A percentile compares a stretch with the other conserved stretches of the same genome.
phyloP scores from a whole-genome alignment of 352 stramenopile genomes.

The Thraustotheca clavata region DNA sequence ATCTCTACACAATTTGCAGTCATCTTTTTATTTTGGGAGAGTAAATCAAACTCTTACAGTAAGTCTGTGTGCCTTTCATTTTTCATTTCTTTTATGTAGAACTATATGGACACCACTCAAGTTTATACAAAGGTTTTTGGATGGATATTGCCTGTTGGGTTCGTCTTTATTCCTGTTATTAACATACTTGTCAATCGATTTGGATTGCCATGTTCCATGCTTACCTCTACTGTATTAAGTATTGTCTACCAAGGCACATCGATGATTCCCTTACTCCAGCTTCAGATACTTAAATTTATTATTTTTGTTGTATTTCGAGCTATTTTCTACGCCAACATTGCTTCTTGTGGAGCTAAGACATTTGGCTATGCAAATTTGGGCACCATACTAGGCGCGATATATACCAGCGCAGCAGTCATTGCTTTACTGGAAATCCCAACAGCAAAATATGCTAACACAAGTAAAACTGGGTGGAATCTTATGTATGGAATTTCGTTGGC shows the following conservation, averaged over 20 bases:
- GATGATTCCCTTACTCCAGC: constrained; percentile 9
- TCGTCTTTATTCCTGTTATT: constrained; percentile 19
- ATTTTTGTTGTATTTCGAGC: constrained; percentile 18
- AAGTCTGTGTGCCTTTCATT: neutral
- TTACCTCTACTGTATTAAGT: constrained; percentile 2
- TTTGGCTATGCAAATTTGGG: constrained; percentile 18
- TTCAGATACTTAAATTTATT: constrained; percentile 10
- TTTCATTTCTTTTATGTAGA: neutral
- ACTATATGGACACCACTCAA: neutral
- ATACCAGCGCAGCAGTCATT: neutral
- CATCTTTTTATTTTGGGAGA: constrained; percentile 1
- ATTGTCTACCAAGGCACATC: neutral
- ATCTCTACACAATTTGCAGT: neutral
- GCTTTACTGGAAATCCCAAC: constrained; percentile 3
- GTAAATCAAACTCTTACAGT: neutral
- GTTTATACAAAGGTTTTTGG: constrained; percentile 15
- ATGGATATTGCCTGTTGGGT: constrained; percentile 9
- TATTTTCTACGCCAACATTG: constrained; percentile 15
- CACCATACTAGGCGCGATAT: constrained; percentile 9
- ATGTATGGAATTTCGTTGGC: neutral
- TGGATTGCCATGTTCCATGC: constrained; percentile 2
- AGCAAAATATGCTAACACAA: neutral
- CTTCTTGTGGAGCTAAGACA: constrained; percentile 1
- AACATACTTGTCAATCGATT: constrained; percentile 3
- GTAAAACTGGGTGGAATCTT: neutral